A percentile compares a stretch with the other conserved stretches of the same genome.
These are phyloP conservation scores for Suillus occidentalis DNA, from an alignment of 768 basidiomycete species.

Conservation along the genomic window DNA sequence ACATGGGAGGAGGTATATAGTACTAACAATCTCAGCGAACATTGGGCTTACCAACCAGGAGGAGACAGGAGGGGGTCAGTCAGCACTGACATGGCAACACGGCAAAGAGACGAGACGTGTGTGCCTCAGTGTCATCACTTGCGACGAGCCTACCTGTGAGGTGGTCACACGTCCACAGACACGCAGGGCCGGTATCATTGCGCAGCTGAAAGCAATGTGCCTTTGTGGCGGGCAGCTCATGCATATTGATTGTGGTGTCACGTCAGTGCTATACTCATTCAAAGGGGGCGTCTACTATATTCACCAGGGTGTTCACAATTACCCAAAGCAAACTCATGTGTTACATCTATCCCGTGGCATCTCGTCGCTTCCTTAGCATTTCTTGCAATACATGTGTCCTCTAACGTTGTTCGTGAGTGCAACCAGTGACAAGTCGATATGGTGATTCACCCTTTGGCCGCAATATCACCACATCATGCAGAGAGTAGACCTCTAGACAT, in stretches of 20 bases:
- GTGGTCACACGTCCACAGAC: too few species aligned
- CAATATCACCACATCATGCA: not conserved
- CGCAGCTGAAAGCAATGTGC: not conserved
- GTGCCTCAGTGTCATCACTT: too few species aligned
- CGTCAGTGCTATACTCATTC: slow-evolving; percentile 1
- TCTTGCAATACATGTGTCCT: not conserved
- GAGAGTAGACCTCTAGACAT: not conserved
- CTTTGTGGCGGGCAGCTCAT: slow-evolving; percentile 20
- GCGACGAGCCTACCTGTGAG: too few species aligned
- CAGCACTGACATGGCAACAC: not conserved
- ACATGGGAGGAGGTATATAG: too few species aligned
- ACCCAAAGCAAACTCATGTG: too few species aligned
- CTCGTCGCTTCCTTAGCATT: not conserved
- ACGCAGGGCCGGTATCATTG: too few species aligned
- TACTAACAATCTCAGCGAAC: too few species aligned
- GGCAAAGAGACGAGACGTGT: too few species aligned
- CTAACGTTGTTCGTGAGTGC: not conserved
- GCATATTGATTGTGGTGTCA: not conserved
- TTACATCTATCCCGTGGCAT: too few species aligned
- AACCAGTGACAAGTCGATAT: not conserved
- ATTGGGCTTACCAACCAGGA: too few species aligned
- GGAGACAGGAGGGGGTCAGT: not conserved
- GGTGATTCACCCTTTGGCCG: not conserved
- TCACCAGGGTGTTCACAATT: too few species aligned
- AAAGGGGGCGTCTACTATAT: too few species aligned